These are phyloP conservation scores for Rhazya stricta DNA, from an alignment of 257 asterid species.

Conservation along the genomic window DNA sequence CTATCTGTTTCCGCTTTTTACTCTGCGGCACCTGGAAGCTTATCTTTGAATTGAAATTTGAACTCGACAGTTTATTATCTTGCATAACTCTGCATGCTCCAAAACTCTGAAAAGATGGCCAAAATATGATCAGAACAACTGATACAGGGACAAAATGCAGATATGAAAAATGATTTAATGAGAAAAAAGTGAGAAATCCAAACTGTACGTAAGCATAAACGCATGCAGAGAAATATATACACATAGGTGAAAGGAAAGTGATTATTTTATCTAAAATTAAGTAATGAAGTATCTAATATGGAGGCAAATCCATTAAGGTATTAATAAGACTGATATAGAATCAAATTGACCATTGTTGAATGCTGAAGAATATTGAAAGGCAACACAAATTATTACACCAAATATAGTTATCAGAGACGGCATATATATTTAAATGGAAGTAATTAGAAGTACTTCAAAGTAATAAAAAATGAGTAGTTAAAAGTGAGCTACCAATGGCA, in stretches of 20 bases:
- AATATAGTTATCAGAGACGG: background rate
- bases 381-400: background rate
- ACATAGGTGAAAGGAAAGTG: background rate
- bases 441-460: background rate
- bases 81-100: conserved; percentile 29
- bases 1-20: conserved; percentile 28
- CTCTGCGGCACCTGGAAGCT: conserved; percentile 26
- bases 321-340: background rate
- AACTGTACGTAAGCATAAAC: background rate
- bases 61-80: conserved; percentile 38
- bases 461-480: background rate
- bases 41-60: conserved; percentile 30
- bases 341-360: background rate
- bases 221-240: background rate
- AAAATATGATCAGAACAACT: background rate
- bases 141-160: background rate
- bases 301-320: background rate
- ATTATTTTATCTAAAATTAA: background rate
- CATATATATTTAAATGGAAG: background rate
- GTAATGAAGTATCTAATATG: background rate
- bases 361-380: background rate
- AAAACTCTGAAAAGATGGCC: conserved; percentile 38
- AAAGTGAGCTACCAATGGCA: background rate
- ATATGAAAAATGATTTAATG: background rate
- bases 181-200: background rate